Evolutionary conservation across 169 alveolate species (phyloP).

Genomic region (Plasmodium vivax): DNA sequence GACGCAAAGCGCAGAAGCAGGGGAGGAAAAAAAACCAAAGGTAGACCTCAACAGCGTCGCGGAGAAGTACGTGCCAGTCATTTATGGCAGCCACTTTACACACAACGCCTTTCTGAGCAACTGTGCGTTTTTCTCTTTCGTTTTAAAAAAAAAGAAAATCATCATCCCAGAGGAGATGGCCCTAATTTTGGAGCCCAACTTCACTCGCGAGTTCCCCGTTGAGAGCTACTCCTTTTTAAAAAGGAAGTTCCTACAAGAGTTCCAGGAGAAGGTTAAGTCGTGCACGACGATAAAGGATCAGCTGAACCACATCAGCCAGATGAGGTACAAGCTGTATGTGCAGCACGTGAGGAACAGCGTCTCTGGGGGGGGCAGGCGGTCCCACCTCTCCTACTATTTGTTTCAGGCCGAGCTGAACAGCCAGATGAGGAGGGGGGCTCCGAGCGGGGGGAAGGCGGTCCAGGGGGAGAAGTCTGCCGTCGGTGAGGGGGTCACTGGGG

Average conservation of each 20-base stretch:
- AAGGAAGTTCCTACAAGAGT: not conserved
- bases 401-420: constrained; percentile 27
- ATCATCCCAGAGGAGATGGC: constrained; percentile 40
- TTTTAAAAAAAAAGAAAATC: constrained; percentile 26
- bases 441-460: not conserved
- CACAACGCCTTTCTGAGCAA: constrained; percentile 16
- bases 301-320: constrained; percentile 10
- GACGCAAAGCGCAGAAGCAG: too few relatives aligned
- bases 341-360: not conserved
- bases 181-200: constrained; percentile 1
- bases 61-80: constrained; percentile 5
- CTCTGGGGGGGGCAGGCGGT: not conserved
- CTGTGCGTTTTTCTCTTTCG: constrained; percentile 27
- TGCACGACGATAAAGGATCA: constrained; percentile 38
- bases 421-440: not conserved
- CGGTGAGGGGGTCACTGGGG: not conserved
- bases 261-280: not conserved
- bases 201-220: constrained; percentile 1
- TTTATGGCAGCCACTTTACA: constrained; percentile 45
- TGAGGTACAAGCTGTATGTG: constrained; percentile 20
- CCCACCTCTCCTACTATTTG: constrained; percentile 11
- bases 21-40: not conserved
- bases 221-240: constrained; percentile 18
- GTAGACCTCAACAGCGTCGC: not conserved
- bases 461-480: not conserved